These are phyloP conservation scores for Boletus albobrunnescens DNA, from an alignment of 1,284 basidiomycete species.

Conservation along the genomic window DNA sequence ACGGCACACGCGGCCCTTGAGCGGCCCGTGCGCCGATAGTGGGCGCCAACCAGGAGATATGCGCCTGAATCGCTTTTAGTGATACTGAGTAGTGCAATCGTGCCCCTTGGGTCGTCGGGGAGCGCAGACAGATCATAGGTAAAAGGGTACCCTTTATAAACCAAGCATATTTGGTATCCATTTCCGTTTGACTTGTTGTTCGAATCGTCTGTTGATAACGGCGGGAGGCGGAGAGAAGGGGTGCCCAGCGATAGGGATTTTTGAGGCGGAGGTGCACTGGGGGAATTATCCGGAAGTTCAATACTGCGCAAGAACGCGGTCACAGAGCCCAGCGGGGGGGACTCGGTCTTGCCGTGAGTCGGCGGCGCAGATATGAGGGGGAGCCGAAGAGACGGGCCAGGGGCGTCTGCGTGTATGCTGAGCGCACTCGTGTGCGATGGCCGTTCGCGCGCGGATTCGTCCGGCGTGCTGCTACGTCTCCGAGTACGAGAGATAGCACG, in stretches of 20 bases:
- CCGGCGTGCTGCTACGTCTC: neutral
- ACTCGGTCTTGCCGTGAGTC: conserved; percentile 4
- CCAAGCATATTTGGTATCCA: conserved; percentile 22
- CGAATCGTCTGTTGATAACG: conserved; percentile 8
- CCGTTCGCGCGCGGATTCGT: conserved; percentile 4
- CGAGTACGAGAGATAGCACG: conserved; percentile 2
- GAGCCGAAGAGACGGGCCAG: conserved; percentile 16
- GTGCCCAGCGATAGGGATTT: conserved; percentile 4
- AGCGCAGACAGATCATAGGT: conserved; percentile 28
- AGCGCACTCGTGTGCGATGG: conserved; percentile 2
- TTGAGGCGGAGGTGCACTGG: conserved; percentile 10
- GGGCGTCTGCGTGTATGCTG: conserved; percentile 8
- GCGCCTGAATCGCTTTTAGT: conserved; percentile 33
- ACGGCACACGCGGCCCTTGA: conserved; percentile 28
- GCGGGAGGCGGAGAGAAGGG: conserved; percentile 10
- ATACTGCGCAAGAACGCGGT: conserved; percentile 27
- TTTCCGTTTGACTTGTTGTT: conserved; percentile 1
- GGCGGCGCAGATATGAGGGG: conserved; percentile 12
- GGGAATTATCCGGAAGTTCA: conserved; percentile 19
- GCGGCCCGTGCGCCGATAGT: conserved; percentile 34
- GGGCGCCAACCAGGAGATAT: conserved; percentile 30
- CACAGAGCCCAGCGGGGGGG: conserved; percentile 16
- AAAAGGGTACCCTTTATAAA: conserved; percentile 28
- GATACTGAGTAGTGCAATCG: conserved; percentile 24
- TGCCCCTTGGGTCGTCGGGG: conserved; percentile 28